Evolutionary conservation across 768 basidiomycete genomes (phyloP), one percentile per base, ranked within the genome.

Genomic region (Rossbeevera mucosa): DNA sequence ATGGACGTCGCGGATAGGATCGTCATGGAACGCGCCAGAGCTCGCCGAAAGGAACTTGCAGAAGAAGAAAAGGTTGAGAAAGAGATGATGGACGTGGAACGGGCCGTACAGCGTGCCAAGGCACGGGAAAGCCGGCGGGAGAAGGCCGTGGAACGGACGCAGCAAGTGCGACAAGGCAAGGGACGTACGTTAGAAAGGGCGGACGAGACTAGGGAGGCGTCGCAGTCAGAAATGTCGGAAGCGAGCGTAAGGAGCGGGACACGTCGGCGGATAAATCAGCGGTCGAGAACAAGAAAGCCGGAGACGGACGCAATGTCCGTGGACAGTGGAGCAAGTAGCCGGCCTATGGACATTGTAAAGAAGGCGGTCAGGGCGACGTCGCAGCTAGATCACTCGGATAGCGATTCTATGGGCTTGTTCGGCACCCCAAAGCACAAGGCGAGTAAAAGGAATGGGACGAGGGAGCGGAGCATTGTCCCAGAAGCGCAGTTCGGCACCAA

Each of bases 21-120:
- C 18, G 71, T 78, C 41, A 71, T 70, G 66, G 72, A 76, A 52
- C 72, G 78, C 3, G 77, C 78, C 0, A 56, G 64, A 31, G 65
- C 56, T 7, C 65, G 78, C 46, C 64, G 75, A 20, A 72, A 67
- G 57, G 71, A 77, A 49, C 62, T 76, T 1, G 72, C 70, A 24
- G 70, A 71, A 22, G 74, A 76, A 58, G 77, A 76, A 47, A 63
- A 54, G 4, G 52, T 68, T 6, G 74, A 73, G 28, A 59, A 61
- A 7, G 57, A 57, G 7, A 65, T 67, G 56, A 43, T 62, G 47
- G 55, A 64, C 24, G 59, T 62, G 40, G 57, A 57, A 21, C 59
- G 50, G 0, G 63, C 57, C 2, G 66, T 63, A n/a, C 59, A 59
- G 13, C 64, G 64, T 1, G 56, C 54, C 43, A 50, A 33, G 42